Evolutionary conservation across 805 yeast genomes (phyloP).

Genomic region (Starmerella geochares): DNA sequence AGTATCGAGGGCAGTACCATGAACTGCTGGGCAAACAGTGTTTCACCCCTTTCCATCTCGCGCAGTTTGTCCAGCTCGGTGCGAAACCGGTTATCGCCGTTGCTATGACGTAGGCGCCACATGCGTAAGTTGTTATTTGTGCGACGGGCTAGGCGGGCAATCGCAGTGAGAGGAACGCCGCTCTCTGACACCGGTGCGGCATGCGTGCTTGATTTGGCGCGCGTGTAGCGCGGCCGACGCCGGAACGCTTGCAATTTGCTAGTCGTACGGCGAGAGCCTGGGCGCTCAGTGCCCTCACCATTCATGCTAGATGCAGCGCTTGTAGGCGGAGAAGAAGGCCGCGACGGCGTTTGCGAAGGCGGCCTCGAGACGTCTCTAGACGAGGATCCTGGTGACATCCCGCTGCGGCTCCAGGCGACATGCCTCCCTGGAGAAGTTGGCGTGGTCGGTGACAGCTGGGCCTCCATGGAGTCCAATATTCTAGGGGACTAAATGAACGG

Average conservation of each 20-base stretch:
- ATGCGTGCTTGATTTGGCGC: slow-evolving; percentile 5
- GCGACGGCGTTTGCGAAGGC: neutral
- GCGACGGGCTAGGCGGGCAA: slow-evolving; percentile 21
- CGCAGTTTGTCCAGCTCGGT: slow-evolving; percentile 21
- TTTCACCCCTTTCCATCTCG: slow-evolving; percentile 21
- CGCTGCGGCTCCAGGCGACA: neutral
- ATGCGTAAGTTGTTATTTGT: slow-evolving; percentile 20
- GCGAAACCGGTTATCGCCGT: slow-evolving; percentile 7
- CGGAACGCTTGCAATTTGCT: slow-evolving; percentile 7
- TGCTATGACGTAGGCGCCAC: slow-evolving; percentile 18
- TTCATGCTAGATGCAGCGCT: neutral
- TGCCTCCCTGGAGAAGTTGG: neutral
- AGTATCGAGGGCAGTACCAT: slow-evolving; percentile 60
- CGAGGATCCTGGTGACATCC: slow-evolving; percentile 1
- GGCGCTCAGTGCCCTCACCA: slow-evolving; percentile 9
- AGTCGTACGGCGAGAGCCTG: slow-evolving; percentile 6
- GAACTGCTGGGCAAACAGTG: slow-evolving; percentile 40
- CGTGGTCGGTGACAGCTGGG: neutral
- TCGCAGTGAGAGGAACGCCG: slow-evolving; percentile 12
- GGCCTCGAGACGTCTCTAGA: neutral
- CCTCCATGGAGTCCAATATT: neutral
- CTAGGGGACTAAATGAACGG: neutral
- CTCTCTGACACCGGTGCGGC: neutral
- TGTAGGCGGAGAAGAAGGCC: slow-evolving; percentile 1
- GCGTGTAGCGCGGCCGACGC: slow-evolving; percentile 9